phyloP scores from a whole-genome alignment of 2,329 filamentous ascomycete species.

The Cladophialophora chaetospira region DNA sequence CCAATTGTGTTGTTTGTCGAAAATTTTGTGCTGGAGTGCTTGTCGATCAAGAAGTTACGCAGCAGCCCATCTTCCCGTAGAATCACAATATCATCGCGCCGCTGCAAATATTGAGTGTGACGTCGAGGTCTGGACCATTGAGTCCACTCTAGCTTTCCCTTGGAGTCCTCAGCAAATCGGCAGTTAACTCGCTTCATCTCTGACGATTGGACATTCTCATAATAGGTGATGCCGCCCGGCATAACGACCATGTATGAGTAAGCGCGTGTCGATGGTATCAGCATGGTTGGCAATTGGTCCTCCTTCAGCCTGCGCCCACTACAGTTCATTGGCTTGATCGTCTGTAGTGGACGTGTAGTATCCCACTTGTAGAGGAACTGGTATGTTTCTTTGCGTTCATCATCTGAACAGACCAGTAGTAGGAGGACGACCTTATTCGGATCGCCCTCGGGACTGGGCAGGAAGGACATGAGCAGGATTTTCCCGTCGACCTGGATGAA shows the following conservation, averaged over 20 bases:
- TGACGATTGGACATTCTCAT: slow-evolving; percentile 43
- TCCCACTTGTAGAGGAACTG: slow-evolving; percentile 57
- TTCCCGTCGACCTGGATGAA: slow-evolving; percentile 63
- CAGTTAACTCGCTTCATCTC: slow-evolving; percentile 28
- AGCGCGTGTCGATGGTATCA: slow-evolving; percentile 72
- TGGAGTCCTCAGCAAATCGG: slow-evolving; percentile 32
- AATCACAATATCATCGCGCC: slow-evolving; percentile 78
- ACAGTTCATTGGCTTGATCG: slow-evolving; percentile 26
- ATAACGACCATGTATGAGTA: slow-evolving; percentile 71
- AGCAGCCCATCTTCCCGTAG: slow-evolving; percentile 85
- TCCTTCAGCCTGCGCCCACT: slow-evolving; percentile 38
- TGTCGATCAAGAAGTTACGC: slow-evolving; percentile 66
- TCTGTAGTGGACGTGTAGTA: slow-evolving; percentile 40
- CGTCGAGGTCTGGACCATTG: slow-evolving; percentile 81
- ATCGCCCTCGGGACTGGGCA: slow-evolving; percentile 69
- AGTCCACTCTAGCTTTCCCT: slow-evolving; percentile 60
- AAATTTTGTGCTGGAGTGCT: slow-evolving; percentile 55
- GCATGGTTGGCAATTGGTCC: slow-evolving; percentile 63
- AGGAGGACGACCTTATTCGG: slow-evolving; percentile 75
- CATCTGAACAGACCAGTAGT: slow-evolving; percentile 55
- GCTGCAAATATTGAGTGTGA: slow-evolving; percentile 61
- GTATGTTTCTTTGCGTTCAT: slow-evolving; percentile 43
- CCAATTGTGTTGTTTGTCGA: slow-evolving; percentile 55
- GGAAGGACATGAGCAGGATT: slow-evolving; percentile 85
- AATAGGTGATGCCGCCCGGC: slow-evolving; percentile 56